A percentile compares a stretch with the other conserved stretches of the same genome.
phyloP scores from a whole-genome alignment of 2,329 filamentous ascomycete genomes.

The Phyllosticta paracitricarpa region DNA sequence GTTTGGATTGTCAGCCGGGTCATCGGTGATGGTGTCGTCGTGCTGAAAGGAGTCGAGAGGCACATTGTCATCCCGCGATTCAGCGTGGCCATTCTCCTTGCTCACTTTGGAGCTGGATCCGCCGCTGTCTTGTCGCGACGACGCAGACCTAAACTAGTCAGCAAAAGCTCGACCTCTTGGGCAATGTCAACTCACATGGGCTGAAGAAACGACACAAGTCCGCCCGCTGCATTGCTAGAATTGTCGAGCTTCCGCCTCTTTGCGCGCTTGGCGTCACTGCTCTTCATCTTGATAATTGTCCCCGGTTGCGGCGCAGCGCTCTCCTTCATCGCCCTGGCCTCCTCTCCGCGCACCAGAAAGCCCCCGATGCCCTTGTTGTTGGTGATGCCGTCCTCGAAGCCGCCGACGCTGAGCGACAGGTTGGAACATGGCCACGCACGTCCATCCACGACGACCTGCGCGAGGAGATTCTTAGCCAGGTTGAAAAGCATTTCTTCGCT shows the following conservation, averaged over 20 bases:
- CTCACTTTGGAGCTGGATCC: conserved; percentile 3
- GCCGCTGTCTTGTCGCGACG: not conserved
- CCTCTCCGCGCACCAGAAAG: conserved; percentile 64
- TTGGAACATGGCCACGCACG: conserved; percentile 86
- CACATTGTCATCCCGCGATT: not conserved
- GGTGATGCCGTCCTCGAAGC: conserved; percentile 77
- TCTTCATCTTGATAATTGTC: not conserved
- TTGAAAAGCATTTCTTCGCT: conserved; percentile 65
- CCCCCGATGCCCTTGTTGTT: conserved; percentile 78
- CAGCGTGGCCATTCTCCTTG: not conserved
- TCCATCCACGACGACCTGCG: conserved; percentile 68
- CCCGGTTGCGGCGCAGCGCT: conserved; percentile 14
- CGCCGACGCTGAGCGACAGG: conserved; percentile 77
- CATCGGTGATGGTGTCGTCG: not conserved
- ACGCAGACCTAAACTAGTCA: not conserved
- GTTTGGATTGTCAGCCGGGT: not conserved
- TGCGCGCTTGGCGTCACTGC: conserved; percentile 9
- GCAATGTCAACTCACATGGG: not conserved
- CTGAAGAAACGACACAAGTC: conserved; percentile 18
- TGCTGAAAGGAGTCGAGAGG: not conserved
- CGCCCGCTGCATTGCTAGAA: conserved; percentile 23
- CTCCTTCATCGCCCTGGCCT: conserved; percentile 38
- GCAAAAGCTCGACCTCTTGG: not conserved
- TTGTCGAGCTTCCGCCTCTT: conserved; percentile 23
- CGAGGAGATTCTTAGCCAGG: conserved; percentile 64